Conservation (phyloP, 441 rosid species). For the Erysimum pusillum region DNA sequence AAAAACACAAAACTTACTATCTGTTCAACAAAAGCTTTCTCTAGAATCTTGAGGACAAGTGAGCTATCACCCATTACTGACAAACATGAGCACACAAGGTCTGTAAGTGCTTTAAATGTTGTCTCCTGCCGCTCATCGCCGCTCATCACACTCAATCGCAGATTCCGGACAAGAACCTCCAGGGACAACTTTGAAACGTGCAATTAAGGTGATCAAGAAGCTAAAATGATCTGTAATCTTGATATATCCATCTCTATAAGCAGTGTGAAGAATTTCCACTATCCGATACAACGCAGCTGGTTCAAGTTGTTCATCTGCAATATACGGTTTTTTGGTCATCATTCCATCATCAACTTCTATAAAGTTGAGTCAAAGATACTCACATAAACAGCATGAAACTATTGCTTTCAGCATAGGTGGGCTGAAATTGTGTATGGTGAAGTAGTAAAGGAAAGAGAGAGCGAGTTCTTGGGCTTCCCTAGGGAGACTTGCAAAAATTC, state of each 20-base stretch:
- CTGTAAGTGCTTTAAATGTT: constrained; percentile 58
- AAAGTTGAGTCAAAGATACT: constrained; percentile 41
- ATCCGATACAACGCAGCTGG: constrained; percentile 60
- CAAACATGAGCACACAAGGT: constrained; percentile 58
- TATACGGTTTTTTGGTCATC: constrained; percentile 4
- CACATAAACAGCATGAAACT: constrained; percentile 77
- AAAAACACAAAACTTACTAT: constrained; percentile 54
- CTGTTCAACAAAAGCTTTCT: constrained; percentile 57
- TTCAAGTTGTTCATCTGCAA: constrained; percentile 76
- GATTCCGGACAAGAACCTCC: constrained; percentile 53
- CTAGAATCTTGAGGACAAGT: constrained; percentile 59
- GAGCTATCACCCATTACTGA: constrained; percentile 46
- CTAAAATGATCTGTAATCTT: constrained; percentile 74
- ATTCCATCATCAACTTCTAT: constrained; percentile 19
- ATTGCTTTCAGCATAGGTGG: constrained; percentile 65
- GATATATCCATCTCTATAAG: constrained; percentile 75
- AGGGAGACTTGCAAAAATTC: constrained; percentile 78
- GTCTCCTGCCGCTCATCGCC: constrained; percentile 42
- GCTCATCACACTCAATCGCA: constrained; percentile 43
- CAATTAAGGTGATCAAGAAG: constrained; percentile 72
- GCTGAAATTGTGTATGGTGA: constrained; percentile 55
- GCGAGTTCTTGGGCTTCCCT: constrained; percentile 75
- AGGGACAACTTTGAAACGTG: constrained; percentile 64
- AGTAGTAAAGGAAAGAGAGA: constrained; percentile 72
- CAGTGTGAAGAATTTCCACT: constrained; percentile 72